These are phyloP conservation scores for Elongisporangium undulatum DNA, from an alignment of 352 stramenopile species.

Conservation along the genomic window DNA sequence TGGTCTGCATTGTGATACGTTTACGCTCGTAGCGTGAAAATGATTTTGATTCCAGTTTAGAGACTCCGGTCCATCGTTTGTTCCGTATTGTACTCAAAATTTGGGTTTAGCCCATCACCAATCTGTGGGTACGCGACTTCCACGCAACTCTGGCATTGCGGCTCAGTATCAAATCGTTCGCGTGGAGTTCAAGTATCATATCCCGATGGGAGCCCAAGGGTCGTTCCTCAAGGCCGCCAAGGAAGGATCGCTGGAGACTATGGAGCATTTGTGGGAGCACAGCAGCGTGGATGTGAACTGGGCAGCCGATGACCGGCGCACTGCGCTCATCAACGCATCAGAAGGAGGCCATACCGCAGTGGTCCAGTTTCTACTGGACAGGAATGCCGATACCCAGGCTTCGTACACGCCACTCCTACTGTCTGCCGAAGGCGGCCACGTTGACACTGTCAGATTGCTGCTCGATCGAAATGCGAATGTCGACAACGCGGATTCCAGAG, in stretches of 20 bases:
- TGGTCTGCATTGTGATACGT: too few relatives aligned
- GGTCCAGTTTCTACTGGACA: neutral
- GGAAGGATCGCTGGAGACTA: neutral
- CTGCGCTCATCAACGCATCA: neutral
- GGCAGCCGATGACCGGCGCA: neutral
- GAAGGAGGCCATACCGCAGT: neutral
- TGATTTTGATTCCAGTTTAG: too few relatives aligned
- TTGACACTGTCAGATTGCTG: neutral
- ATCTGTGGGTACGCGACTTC: too few relatives aligned
- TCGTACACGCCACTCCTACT: neutral
- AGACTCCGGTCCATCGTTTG: too few relatives aligned
- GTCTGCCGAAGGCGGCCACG: neutral
- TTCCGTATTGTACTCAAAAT: too few relatives aligned
- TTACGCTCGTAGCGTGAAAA: too few relatives aligned
- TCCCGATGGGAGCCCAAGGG: neutral
- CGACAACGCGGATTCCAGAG: neutral
- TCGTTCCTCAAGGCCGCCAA: neutral
- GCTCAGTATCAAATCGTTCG: neutral
- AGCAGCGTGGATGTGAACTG: neutral
- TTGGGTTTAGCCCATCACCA: too few relatives aligned
- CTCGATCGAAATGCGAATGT: neutral
- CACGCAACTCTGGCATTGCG: too few relatives aligned
- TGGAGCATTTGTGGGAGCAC: neutral
- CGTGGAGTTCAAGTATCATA: neutral
- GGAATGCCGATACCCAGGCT: neutral